Conservation (phyloP, 2,329 filamentous ascomycete species). For the Colletotrichum tofieldiae region DNA sequence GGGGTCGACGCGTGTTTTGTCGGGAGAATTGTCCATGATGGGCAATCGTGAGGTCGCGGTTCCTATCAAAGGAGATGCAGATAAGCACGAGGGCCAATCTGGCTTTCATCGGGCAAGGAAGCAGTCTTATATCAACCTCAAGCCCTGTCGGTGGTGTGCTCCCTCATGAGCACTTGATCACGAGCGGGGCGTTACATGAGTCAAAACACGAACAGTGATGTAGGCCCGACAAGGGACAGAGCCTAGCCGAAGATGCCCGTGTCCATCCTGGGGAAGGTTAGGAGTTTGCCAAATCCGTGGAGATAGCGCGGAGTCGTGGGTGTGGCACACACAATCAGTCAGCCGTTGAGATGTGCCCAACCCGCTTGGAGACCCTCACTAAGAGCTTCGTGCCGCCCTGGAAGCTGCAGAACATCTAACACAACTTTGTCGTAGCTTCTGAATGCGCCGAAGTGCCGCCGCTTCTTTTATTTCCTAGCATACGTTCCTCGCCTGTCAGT, state of each 20-base stretch:
- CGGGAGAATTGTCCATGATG: constrained; percentile 27
- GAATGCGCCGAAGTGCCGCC: constrained; percentile 23
- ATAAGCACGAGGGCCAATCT: too few relatives aligned
- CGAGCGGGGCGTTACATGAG: constrained; percentile 31
- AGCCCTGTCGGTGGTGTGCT: not conserved
- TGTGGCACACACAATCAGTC: not conserved
- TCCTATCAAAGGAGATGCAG: not conserved
- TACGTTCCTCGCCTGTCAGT: not conserved
- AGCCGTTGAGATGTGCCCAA: not conserved
- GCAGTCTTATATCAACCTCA: constrained; percentile 22
- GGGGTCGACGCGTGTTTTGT: constrained; percentile 27
- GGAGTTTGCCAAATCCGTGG: constrained; percentile 6
- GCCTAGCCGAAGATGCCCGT: not conserved
- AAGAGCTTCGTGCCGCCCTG: not conserved
- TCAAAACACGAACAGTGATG: constrained; percentile 21
- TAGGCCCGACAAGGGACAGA: constrained; percentile 6
- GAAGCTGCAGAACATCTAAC: not conserved
- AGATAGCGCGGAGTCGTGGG: constrained; percentile 13
- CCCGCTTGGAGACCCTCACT: not conserved
- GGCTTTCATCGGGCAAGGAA: not conserved
- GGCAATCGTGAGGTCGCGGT: not conserved
- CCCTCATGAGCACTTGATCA: constrained; percentile 11
- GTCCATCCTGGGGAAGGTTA: constrained; percentile 1
- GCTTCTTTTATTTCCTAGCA: not conserved
- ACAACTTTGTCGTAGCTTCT: constrained; percentile 2